A percentile compares a stretch with the other conserved stretches of the same genome.
Conservation (phyloP, 208 protist species). For the Trypanosoma melophagium region DNA sequence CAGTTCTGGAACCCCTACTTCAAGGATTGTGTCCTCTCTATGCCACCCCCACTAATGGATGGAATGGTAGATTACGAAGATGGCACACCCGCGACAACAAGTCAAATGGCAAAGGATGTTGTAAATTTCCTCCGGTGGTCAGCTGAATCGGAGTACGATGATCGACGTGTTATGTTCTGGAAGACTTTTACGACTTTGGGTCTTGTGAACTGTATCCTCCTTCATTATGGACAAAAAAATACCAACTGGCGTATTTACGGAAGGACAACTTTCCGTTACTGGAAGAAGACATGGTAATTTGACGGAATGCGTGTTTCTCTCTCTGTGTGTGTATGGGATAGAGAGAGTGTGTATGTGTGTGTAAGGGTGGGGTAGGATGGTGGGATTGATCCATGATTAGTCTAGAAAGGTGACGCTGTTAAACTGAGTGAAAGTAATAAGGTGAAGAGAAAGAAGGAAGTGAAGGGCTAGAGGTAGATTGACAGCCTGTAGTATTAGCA, state of each 20-base stretch:
- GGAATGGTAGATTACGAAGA: constrained; percentile 97
- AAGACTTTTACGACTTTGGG: constrained; percentile 78
- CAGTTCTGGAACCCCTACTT: constrained; percentile 99
- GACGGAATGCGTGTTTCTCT: no score
- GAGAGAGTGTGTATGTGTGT: not conserved
- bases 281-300: constrained; percentile 86
- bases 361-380: not conserved
- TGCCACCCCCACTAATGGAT: constrained; percentile 96
- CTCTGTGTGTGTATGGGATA: not conserved
- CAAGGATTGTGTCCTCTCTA: constrained; percentile 96
- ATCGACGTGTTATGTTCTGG: constrained; percentile 85
- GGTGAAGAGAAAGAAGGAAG: not conserved
- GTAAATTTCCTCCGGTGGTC: constrained; percentile 93
- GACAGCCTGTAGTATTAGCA: constrained; percentile 11
- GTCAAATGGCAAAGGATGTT: constrained; percentile 98
- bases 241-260: constrained; percentile 88
- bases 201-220: constrained; percentile 80
- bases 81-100: constrained; percentile 95
- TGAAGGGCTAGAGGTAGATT: not conserved
- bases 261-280: constrained; percentile 89
- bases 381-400: not conserved
- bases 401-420: not conserved
- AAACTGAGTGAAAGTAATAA: not conserved
- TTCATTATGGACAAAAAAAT: constrained; percentile 88
- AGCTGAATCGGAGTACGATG: constrained; percentile 87